Evolutionary conservation across 208 protist species (phyloP), one percentile per base, ranked within the genome.

Genomic region (Trichomonas tenax): DNA sequence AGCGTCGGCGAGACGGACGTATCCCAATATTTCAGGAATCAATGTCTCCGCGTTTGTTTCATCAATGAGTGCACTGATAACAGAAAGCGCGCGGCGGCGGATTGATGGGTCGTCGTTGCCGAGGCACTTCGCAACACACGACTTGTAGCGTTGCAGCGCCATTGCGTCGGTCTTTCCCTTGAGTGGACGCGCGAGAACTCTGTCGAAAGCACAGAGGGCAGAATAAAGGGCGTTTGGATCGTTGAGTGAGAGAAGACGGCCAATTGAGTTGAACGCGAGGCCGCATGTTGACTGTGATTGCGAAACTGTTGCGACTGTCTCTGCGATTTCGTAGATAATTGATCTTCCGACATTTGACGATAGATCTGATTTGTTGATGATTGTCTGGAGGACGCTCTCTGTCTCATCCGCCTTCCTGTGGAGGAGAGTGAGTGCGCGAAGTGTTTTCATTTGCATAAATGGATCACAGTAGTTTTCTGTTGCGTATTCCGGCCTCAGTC

Each of bases 181-280:
- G 21, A 72, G 26, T 72, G 58, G 58, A 0, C 44, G 6, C 1
- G 86, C 45, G 8, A 93, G 45, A 34, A 93, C 44, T 51, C 31
- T 4, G 8, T 41, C 41, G 46, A 93, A 93, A 36, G n/a, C 86
- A 38, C 40, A 93, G 34, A 93, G 38, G 15, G 36, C 86, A 26
- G 86, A 93, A 93, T 93, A 93, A 38, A 93, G 4, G 1, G 45
- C 44, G 46, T 93, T 93, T 9, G 86, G 86, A 2, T 93, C 86
- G 8, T 51, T 48, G 44, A 44, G 6, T 14, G 11, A 36, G 34
- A 93, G 44, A 34, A 93, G 31, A 10, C 86, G 86, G 45, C 86
- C 86, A 38, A 93, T 51, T 93, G 41, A 44, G n/a, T 93, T 93
- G n/a, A 93, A 93, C 34, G 86, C 86, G 9, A 93, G 44, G 45